phyloP scores from a whole-genome alignment of 176 grass and related monocot genomes.

The Puya raimondii region DNA sequence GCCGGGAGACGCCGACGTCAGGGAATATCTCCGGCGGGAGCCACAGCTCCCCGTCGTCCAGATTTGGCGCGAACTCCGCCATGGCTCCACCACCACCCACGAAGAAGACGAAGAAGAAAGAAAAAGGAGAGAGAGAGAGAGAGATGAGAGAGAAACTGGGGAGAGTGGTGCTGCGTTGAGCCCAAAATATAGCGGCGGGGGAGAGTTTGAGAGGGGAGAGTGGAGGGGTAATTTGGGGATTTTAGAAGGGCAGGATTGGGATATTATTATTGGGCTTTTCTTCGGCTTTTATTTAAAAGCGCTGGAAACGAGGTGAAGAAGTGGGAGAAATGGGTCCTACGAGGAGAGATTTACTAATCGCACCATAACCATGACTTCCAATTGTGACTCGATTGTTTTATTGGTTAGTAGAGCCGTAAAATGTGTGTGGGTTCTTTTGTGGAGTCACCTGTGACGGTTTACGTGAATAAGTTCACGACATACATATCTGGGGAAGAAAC shows the following conservation, averaged over 20 bases:
- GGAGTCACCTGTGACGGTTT: too few relatives aligned
- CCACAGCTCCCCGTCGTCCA: conserved; percentile 48
- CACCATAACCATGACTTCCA: background rate
- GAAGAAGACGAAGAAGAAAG: background rate
- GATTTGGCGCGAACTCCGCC: conserved; percentile 22
- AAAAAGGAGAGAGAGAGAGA: background rate
- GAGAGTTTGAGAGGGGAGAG: conserved; percentile 4
- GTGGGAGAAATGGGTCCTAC: background rate
- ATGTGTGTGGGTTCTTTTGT: too few relatives aligned
- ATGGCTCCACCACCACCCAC: background rate
- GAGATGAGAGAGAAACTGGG: too few relatives aligned
- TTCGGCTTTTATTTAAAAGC: background rate
- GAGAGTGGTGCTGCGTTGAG: background rate
- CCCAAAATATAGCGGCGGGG: too few relatives aligned
- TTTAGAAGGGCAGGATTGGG: background rate
- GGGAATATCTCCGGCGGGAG: conserved; percentile 42
- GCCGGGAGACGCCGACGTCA: conserved; percentile 35
- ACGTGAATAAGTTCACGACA: background rate
- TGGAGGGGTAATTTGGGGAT: background rate
- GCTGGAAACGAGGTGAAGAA: background rate
- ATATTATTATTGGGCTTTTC: background rate
- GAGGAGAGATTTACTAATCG: too few relatives aligned
- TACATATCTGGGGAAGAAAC: background rate
- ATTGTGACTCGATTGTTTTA: background rate
- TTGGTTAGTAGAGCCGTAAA: too few relatives aligned